Base-by-base conservation (phyloP, 176 grass and related monocot genomes). In the Cenchrus purpureus region DNA sequence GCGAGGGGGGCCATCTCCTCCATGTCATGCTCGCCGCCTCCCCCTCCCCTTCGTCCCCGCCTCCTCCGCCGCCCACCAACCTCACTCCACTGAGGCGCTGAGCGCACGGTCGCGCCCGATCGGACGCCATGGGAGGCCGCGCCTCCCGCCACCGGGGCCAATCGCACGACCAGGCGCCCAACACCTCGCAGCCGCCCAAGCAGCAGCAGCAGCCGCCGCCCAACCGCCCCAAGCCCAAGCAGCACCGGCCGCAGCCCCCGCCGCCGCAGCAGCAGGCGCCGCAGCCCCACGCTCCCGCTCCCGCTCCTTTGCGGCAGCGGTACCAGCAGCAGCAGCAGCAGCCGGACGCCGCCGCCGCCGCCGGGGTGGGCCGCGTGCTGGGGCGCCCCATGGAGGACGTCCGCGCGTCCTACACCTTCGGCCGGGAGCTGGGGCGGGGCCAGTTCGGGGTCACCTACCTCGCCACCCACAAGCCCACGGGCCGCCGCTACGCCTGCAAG, bases 381-480 rank as follows among this genome's bases (percentile, higher is more conserved):
- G 93, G 91, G 0, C 91, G 96, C 0, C 83, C 89, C 0, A 98
- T 90, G 85, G 93, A 95, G 91, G 96, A 98, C 82, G 89, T 94
- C 2, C 92, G 96, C 0, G 78, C 89, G 0, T 25, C 80, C 68
- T 98, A 98, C 85, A 95, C 93, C 49, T 98, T 98, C 78, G 93
- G 96, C 0, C 85, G 93, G 0, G 91, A 98, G 78, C 93, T 98
- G 0, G 96, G 96, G 0, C 82, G 93, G 7, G 96, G 96, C 40
- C 96, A 98, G 80, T 98, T 98, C 84, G 96, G 96, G 1, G 89
- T 98, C 20, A 98, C 96, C 63, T 98, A 98, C 83, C 90, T 98
- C 0, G 96, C 91, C 8, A 95, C 96, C 19, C 93, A 92, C 89
- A 91, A 86, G 61, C 1, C 74, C 40, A 87, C 91, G 0, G 91